Percentiles rank a stretch among this genome's conserved stretches.
Conservation (phyloP, 192 early-diverging fungal genomes). For the Gigaspora rosea region DNA sequence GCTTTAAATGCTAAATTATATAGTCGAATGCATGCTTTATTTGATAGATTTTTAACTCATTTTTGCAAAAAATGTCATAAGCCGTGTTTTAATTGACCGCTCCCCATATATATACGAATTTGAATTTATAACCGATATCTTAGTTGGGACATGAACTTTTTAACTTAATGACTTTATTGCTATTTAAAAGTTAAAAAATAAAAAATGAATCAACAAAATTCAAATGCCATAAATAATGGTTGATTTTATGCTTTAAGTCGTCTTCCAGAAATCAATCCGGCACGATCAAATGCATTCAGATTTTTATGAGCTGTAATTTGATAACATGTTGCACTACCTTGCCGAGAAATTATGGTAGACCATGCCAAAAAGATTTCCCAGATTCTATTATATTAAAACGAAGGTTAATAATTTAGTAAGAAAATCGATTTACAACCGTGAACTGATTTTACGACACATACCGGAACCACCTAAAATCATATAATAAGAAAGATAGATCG, state of each 20-base stretch:
- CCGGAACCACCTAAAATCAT: constrained; percentile 20
- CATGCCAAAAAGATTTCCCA: constrained; percentile 99
- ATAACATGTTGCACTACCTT: constrained; percentile 96
- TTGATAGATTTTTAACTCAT: too few species aligned
- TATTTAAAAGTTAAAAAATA: too few species aligned
- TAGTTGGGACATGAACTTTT: too few species aligned
- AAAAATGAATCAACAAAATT: too few species aligned
- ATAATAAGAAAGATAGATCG: not conserved
- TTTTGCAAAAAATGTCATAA: too few species aligned
- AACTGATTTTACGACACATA: not conserved
- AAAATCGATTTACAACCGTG: not conserved
- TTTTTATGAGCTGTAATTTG: constrained; percentile 98
- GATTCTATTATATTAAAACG: constrained; percentile 46
- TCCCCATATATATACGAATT: too few species aligned
- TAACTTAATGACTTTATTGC: too few species aligned
- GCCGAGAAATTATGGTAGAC: constrained; percentile 93
- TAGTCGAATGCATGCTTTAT: too few species aligned
- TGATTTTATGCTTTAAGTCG: constrained; percentile 26
- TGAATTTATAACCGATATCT: too few species aligned
- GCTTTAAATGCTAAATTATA: too few species aligned
- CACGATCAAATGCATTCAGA: constrained; percentile 91
- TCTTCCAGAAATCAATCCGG: constrained; percentile 56
- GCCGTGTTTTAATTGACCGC: too few species aligned
- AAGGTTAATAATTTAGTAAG: not conserved
- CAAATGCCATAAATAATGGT: not conserved